Conservation (phyloP, 345 rosid species). For the Aquilaria yunnanensis region DNA sequence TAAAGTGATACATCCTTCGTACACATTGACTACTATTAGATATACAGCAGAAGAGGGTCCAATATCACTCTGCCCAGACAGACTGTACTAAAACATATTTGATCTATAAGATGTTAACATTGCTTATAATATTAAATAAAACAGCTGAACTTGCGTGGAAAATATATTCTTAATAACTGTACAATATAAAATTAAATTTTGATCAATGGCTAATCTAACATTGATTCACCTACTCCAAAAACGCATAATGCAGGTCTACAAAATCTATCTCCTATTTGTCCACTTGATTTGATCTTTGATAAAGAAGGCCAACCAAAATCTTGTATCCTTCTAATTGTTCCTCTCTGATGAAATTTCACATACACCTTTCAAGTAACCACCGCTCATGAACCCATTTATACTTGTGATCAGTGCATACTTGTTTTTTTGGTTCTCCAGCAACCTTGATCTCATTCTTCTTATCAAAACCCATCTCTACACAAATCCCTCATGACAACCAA, state of each 20-base stretch:
- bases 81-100: too few species aligned
- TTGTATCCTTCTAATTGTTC: constrained; percentile 70
- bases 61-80: too few species aligned
- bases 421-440: constrained; percentile 17
- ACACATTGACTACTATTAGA: too few species aligned
- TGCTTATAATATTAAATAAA: too few species aligned
- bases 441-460: constrained; percentile 23
- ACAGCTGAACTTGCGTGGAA: constrained; percentile 5
- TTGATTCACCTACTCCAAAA: constrained; percentile 30
- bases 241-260: constrained; percentile 20
- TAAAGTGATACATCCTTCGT: too few species aligned
- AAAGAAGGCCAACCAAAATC: constrained; percentile 64
- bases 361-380: constrained; percentile 40
- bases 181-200: not conserved
- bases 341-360: constrained; percentile 36
- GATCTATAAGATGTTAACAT: too few species aligned
- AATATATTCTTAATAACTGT: not conserved
- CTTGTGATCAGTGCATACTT: constrained; percentile 16
- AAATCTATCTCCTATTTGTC: constrained; percentile 27
- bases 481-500: constrained; percentile 27
- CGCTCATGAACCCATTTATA: constrained; percentile 23
- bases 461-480: constrained; percentile 20
- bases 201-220: constrained; percentile 13
- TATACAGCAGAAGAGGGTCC: too few species aligned
- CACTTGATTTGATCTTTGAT: constrained; percentile 57